Evolutionary conservation across 169 alveolate species (phyloP).

Genomic region (Eimeria maxima): DNA sequence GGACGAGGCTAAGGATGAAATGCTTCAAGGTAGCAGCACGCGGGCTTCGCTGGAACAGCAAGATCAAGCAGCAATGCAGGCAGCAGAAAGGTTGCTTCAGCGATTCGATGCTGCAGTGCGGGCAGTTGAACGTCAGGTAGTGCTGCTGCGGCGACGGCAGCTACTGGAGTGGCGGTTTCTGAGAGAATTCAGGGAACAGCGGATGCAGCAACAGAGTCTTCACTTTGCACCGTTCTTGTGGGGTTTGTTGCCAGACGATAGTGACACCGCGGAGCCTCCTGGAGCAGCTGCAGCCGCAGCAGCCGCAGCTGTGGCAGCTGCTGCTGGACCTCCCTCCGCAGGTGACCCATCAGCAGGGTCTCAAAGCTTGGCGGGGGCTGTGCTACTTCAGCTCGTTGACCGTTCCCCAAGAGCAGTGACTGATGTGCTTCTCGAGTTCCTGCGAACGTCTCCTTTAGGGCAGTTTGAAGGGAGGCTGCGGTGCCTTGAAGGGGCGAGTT

Average conservation of each 20-base stretch:
- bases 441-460: slow-evolving; percentile 80
- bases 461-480: slow-evolving; percentile 79
- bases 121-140: slow-evolving; percentile 80
- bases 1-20: not conserved
- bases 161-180: slow-evolving; percentile 82
- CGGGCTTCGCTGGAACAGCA: slow-evolving; percentile 22
- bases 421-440: slow-evolving; percentile 79
- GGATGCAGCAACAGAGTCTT: slow-evolving; percentile 53
- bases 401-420: slow-evolving; percentile 40
- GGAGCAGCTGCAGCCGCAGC: slow-evolving; percentile 4
- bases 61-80: slow-evolving; percentile 29
- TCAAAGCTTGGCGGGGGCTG: slow-evolving; percentile 48
- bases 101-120: slow-evolving; percentile 76
- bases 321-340: not conserved
- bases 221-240: slow-evolving; percentile 79
- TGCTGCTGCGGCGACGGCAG: slow-evolving; percentile 82
- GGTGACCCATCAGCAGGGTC: not conserved
- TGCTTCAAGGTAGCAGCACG: not conserved
- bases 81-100: slow-evolving; percentile 48
- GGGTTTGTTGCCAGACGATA: slow-evolving; percentile 46
- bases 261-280: slow-evolving; percentile 43
- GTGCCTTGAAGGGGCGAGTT: slow-evolving; percentile 13
- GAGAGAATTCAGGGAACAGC: slow-evolving; percentile 79
- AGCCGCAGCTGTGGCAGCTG: slow-evolving; percentile 45
- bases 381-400: slow-evolving; percentile 38